Conservation (phyloP, 805 yeast species). For the Yueomyces sp. region DNA sequence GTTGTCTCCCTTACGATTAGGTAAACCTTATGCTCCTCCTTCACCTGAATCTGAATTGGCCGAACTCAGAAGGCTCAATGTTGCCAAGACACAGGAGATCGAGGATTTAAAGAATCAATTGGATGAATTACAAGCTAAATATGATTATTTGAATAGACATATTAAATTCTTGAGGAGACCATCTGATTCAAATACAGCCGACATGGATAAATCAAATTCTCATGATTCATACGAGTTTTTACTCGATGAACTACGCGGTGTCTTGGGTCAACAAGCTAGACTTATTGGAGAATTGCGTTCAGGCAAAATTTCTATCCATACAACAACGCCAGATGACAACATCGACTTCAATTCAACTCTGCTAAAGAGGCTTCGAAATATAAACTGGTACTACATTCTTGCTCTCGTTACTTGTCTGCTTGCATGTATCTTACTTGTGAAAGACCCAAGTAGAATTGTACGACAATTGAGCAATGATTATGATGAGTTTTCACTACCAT, state of each 20-base stretch:
- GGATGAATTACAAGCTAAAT: constrained; percentile 12
- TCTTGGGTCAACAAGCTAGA: too few relatives aligned
- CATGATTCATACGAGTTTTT: too few relatives aligned
- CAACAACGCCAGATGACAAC: too few relatives aligned
- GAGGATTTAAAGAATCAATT: background rate
- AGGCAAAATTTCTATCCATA: too few relatives aligned
- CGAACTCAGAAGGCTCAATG: background rate
- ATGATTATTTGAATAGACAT: constrained; percentile 15
- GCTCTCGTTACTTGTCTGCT: too few relatives aligned
- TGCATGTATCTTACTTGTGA: too few relatives aligned
- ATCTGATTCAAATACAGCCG: constrained; percentile 6
- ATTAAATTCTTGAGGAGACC: constrained; percentile 17
- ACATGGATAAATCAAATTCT: background rate
- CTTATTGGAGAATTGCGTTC: too few relatives aligned
- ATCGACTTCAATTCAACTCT: too few relatives aligned
- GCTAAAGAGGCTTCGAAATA: too few relatives aligned
- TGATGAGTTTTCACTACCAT: background rate
- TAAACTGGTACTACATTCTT: too few relatives aligned
- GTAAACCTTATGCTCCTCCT: background rate
- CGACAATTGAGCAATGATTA: background rate
- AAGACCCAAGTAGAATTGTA: too few relatives aligned
- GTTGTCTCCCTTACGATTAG: background rate
- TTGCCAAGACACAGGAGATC: background rate
- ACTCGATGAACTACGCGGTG: too few relatives aligned
- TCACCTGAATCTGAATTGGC: background rate